A percentile compares a stretch with the other conserved stretches of the same genome.
Evolutionary conservation across 306 rosid species (phyloP).

Genomic region (Lotus japonicus): DNA sequence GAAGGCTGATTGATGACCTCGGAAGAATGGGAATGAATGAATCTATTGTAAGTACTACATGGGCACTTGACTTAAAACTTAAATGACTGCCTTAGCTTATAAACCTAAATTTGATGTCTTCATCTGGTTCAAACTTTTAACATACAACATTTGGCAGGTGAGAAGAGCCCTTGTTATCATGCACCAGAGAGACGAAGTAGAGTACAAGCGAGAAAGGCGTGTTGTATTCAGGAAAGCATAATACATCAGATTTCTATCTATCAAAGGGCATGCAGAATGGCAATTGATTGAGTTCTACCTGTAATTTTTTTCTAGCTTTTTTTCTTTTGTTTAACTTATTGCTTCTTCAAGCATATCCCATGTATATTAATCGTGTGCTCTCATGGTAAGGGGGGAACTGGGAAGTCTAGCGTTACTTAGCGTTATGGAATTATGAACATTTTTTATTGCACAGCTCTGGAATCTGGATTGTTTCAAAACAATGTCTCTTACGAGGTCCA

Average conservation of each 20-base stretch:
- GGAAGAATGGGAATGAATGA: constrained; percentile 93
- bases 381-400: background rate
- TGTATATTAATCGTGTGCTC: background rate
- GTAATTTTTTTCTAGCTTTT: background rate
- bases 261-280: background rate
- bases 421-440: background rate
- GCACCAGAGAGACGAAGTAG: constrained; percentile 99
- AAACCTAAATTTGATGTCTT: background rate
- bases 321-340: background rate
- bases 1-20: constrained; percentile 90
- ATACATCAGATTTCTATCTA: background rate
- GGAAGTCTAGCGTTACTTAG: background rate
- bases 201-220: constrained; percentile 90
- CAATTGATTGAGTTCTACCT: background rate
- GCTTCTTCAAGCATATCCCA: background rate
- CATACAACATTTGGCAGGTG: constrained; percentile 53
- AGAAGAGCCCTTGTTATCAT: constrained; percentile 92
- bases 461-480: background rate
- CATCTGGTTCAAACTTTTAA: constrained; percentile 4
- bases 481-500: background rate
- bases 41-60: constrained; percentile 87
- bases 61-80: constrained; percentile 14
- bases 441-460: background rate
- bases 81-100: background rate
- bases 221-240: constrained; percentile 70